Conservation (phyloP, 2,329 filamentous ascomycete genomes). For the Escovopsis sp. region DNA sequence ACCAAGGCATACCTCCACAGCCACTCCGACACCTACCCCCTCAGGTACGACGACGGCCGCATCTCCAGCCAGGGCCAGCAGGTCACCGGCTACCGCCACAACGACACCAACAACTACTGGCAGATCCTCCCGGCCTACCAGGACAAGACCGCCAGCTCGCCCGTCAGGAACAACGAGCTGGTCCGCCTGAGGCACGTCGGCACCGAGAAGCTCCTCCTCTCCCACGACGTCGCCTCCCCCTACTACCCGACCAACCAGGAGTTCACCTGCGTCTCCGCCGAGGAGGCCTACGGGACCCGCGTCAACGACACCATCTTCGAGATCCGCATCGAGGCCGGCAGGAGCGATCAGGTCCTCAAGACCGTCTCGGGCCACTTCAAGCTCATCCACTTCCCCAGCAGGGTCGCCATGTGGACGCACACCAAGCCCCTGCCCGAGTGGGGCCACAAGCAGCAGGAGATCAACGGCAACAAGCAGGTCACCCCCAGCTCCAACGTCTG, state of each 20-base stretch:
- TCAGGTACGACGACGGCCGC: conserved; percentile 92
- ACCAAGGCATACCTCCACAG: conserved; percentile 95
- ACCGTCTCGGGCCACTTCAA: conserved; percentile 90
- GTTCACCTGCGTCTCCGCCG: conserved; percentile 68
- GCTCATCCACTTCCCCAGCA: conserved; percentile 83
- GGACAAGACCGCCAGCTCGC: conserved; percentile 41
- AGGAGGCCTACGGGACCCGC: conserved; percentile 58
- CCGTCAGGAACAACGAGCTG: conserved; percentile 69
- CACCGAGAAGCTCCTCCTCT: conserved; percentile 75
- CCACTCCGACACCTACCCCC: conserved; percentile 74
- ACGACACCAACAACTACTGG: conserved; percentile 99
- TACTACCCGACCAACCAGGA: conserved; percentile 97
- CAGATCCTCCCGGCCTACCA: conserved; percentile 65
- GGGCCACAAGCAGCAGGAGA: conserved; percentile 94
- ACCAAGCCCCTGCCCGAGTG: conserved; percentile 90
- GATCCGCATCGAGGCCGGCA: conserved; percentile 76
- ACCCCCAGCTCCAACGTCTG: conserved; percentile 83
- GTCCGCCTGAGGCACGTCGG: conserved; percentile 76
- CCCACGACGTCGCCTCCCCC: conserved; percentile 93
- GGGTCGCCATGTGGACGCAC: conserved; percentile 99
- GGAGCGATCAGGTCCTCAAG: conserved; percentile 70
- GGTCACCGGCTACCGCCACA: conserved; percentile 94
- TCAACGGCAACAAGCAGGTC: conserved; percentile 97
- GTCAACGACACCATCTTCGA: conserved; percentile 89
- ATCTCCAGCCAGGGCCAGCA: conserved; percentile 97